Base-by-base conservation (phyloP, 176 grass and related monocot species). In the Aegilops tauschii region DNA sequence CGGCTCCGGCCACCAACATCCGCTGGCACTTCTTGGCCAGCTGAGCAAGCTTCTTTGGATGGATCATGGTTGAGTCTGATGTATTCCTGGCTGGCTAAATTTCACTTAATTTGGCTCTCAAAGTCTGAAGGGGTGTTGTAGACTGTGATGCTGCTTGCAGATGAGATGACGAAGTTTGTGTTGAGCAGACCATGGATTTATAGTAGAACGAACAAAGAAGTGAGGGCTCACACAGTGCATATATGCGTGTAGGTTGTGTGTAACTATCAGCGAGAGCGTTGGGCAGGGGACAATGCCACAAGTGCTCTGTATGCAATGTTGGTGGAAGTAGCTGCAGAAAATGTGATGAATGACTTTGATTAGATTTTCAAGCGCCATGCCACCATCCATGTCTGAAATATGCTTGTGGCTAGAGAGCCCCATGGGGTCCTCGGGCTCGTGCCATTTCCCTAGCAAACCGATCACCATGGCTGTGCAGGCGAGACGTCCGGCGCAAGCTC, bases 11-110 rank as follows among this genome's bases (percentile, higher is more conserved):
- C 3, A 74, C 69, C 68, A 73, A 80, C 34, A 90, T 80, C 36
- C 82, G 84, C 18, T 89, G 89, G 87, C 78, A 86, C 78, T 91
- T 95, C 36, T 66, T 89, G 9, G 82, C 87, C 67, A 89, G 62
- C 27, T 91, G 79, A 81, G 59, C 54, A 17, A 93, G 61, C 73
- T 83, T 95, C 49, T 71, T 92, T n/a, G 82, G 6, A 76, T 65
- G 87, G 80, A 92, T 65, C 87, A 89, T 83, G 67, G 49, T 39
- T 82, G 10, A 65, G 3, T 49, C 40, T 5, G 11, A 34, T 81
- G 63, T 61, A 5, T 73, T 62, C 52, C 39, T 44, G 52, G 35
- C 28, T 74, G 69, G 69, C 32, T 83, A 62, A 62, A 83, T 2
- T 20, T 37, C 34, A 20, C 23, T 73, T 37, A 37, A 37, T 37